Conservation (phyloP, 352 stramenopile genomes). For the Thalassiosira allenii region DNA sequence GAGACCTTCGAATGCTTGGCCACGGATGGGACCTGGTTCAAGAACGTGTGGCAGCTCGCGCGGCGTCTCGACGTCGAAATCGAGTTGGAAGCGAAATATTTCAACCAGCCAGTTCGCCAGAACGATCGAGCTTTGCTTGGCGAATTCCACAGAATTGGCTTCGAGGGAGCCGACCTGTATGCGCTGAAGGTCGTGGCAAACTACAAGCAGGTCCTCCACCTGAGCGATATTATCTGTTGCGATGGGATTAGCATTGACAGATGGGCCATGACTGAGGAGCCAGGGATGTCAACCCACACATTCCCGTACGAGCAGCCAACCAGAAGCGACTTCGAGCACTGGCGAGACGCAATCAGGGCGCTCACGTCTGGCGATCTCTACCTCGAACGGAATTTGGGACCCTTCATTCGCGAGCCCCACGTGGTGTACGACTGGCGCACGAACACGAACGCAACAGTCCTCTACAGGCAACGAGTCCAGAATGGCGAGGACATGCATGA, state of each 20-base stretch:
- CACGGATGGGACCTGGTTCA: constrained; percentile 4
- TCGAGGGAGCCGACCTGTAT: background rate
- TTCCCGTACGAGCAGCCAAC: background rate
- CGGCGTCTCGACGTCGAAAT: background rate
- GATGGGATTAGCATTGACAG: background rate
- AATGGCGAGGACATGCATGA: background rate
- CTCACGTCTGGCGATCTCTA: background rate
- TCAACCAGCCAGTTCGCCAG: background rate
- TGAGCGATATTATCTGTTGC: background rate
- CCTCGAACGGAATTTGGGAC: background rate
- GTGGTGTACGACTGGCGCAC: background rate
- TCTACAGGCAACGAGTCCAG: background rate
- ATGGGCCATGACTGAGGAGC: background rate
- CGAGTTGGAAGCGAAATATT: background rate
- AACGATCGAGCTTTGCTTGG: background rate
- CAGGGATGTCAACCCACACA: background rate
- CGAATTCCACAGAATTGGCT: background rate
- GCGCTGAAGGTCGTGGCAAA: background rate
- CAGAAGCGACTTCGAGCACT: background rate
- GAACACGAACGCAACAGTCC: background rate
- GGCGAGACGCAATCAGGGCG: too few relatives aligned
- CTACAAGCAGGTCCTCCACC: constrained; percentile 3
- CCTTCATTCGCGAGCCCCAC: background rate
- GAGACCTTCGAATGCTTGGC: background rate
- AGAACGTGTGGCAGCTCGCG: constrained; percentile 16